phyloP scores from a whole-genome alignment of 1,284 basidiomycete genomes.

The Microbotryum silenes-acaulis region DNA sequence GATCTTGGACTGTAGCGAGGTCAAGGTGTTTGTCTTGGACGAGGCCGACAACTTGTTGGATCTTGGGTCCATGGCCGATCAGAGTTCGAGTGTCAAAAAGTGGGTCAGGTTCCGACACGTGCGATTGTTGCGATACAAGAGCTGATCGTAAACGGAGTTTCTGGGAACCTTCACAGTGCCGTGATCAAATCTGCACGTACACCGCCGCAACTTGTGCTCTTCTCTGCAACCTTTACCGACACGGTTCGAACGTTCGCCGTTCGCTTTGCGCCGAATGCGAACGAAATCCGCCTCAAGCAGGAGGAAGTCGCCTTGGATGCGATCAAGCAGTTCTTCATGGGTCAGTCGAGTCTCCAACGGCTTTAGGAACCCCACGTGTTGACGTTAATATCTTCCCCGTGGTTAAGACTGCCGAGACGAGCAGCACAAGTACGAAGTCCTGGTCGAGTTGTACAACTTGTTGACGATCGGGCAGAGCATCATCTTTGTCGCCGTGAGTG shows the following conservation, averaged over 20 bases:
- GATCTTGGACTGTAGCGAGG: slow-evolving; percentile 56
- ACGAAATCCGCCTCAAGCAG: slow-evolving; percentile 91
- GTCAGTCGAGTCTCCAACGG: slow-evolving; percentile 3
- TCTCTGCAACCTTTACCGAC: slow-evolving; percentile 97
- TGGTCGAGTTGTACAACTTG: slow-evolving; percentile 82
- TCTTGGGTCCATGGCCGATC: slow-evolving; percentile 81
- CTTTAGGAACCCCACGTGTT: slow-evolving; percentile 35
- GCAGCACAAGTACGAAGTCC: slow-evolving; percentile 89
- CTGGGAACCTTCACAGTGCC: slow-evolving; percentile 40
- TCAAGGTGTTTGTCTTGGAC: slow-evolving; percentile 93
- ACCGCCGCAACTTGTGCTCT: slow-evolving; percentile 73
- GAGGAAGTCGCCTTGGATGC: slow-evolving; percentile 91
- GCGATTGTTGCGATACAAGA: too few relatives aligned
- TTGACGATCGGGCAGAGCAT: slow-evolving; percentile 95
- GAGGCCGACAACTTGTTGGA: slow-evolving; percentile 99
- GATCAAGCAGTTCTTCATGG: slow-evolving; percentile 98
- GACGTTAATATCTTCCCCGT: not conserved
- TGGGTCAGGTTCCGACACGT: slow-evolving; percentile 42
- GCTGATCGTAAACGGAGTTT: too few relatives aligned
- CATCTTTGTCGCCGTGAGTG: slow-evolving; percentile 79
- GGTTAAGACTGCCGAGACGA: slow-evolving; percentile 50
- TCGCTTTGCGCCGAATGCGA: slow-evolving; percentile 87
- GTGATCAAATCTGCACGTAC: not conserved
- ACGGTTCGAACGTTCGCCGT: slow-evolving; percentile 80
- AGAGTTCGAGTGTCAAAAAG: slow-evolving; percentile 92